These are phyloP conservation scores for Heliosperma pusillum DNA, from an alignment of 148 eudicot species.

Conservation along the genomic window DNA sequence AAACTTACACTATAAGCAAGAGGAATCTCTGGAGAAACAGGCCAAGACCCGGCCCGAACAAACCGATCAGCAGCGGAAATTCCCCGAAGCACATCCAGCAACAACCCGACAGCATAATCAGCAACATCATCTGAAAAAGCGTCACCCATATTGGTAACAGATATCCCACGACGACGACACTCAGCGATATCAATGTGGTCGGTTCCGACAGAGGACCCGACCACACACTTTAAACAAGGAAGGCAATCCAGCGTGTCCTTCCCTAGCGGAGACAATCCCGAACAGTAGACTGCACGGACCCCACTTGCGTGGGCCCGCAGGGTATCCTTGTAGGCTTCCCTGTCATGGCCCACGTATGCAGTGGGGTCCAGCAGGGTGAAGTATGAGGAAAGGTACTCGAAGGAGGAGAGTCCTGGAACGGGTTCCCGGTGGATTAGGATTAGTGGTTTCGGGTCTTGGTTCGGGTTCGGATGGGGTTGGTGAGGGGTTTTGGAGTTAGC, in stretches of 20 bases:
- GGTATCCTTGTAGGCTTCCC: not conserved
- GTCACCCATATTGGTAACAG: conserved; percentile 52
- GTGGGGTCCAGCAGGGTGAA: conserved; percentile 50
- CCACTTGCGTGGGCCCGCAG: conserved; percentile 25
- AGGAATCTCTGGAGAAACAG: conserved; percentile 25
- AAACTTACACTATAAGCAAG: conserved; percentile 47
- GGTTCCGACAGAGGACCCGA: conserved; percentile 43
- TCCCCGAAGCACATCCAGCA: conserved; percentile 56
- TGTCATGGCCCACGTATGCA: not conserved
- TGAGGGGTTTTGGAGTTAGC: not conserved
- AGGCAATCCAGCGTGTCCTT: conserved; percentile 36
- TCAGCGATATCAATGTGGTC: conserved; percentile 60
- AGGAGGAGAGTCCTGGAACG: conserved; percentile 5
- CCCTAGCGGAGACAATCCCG: conserved; percentile 44
- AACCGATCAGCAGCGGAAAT: conserved; percentile 43
- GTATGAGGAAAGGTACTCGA: conserved; percentile 27
- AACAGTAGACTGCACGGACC: conserved; percentile 44
- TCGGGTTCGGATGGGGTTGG: not conserved
- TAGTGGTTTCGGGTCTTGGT: conserved; percentile 23
- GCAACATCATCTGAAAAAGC: conserved; percentile 68
- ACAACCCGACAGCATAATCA: conserved; percentile 61
- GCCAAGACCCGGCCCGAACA: conserved; percentile 60
- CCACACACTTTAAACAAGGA: conserved; percentile 51
- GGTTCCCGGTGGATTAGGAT: conserved; percentile 44
- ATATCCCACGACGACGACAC: conserved; percentile 60